Evolutionary conservation across 345 rosid genomes (phyloP), one percentile per base, ranked within the genome.

Genomic region (Gossypium turneri): DNA sequence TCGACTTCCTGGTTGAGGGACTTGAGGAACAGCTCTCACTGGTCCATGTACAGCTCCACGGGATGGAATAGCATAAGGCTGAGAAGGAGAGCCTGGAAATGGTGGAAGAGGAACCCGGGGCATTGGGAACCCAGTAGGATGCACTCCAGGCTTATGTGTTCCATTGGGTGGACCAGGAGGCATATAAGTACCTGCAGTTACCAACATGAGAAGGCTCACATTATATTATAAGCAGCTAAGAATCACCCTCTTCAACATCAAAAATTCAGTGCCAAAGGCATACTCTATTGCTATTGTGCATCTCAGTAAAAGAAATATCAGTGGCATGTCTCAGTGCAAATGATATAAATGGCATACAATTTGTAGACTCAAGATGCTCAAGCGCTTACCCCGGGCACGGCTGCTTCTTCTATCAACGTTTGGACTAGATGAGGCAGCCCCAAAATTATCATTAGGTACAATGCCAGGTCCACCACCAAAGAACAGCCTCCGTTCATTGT

Each of bases 51-150:
- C 89, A 77, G 88, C 89, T 45, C 93, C 97, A 79, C 97, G 97
- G 62, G 94, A 82, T 34, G 99, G 99, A 79, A 96, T 96, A 73
- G 97, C 90, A 68, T 96, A 96, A 27, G 98, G 99, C 88, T 93
- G 98, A 73, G 93, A 87, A 73, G 93, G 90, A 73, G 85, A 93
- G 44, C 97, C 97, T 61, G 88, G 98, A 79, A 90, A 93, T 22
- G 88, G 90, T 67, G 97, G 85, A 69, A 90, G 84, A 65, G 97
- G 95, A 57, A 86, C 90, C 82, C 97, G 87, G 72, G 98, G 90
- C 82, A 90, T 86, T 34, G 98, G 90, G 73, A 80, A 96, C 34
- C 94, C 99, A 77, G 92, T 86, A 64, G 97, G 93, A 87, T 92
- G 98, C 68, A 87, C 79, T 75, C 92, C 96, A 79, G 97, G 88